A percentile compares a stretch with the other conserved stretches of the same genome.
Evolutionary conservation across 768 basidiomycete species (phyloP).

Genomic region (Trametes maxima): DNA sequence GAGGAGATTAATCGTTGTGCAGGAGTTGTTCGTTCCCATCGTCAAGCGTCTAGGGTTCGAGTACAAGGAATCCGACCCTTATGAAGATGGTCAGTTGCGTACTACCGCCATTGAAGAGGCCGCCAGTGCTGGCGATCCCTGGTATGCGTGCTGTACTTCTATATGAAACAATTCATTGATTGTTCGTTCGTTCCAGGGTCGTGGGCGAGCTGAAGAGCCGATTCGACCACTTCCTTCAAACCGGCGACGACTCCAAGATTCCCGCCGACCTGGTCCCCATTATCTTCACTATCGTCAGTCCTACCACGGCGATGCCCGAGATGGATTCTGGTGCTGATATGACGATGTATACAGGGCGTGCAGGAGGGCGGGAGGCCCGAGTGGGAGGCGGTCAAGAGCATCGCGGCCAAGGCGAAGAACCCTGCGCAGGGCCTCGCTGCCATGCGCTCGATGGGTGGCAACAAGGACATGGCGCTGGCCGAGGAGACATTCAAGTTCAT

Average conservation of each 20-base stretch:
- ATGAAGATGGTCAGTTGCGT: slow-evolving; percentile 71
- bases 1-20: neutral
- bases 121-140: slow-evolving; percentile 46
- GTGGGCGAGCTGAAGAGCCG: slow-evolving; percentile 69
- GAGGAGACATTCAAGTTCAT: slow-evolving; percentile 47
- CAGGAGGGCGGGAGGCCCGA: slow-evolving; percentile 73
- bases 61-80: slow-evolving; percentile 62
- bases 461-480: slow-evolving; percentile 42
- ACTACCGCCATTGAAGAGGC: slow-evolving; percentile 69
- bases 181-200: slow-evolving; percentile 52
- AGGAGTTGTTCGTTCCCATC: slow-evolving; percentile 74
- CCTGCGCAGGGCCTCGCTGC: slow-evolving; percentile 73
- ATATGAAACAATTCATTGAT: neutral
- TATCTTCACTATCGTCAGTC: slow-evolving; percentile 44
- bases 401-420: slow-evolving; percentile 73
- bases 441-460: slow-evolving; percentile 51
- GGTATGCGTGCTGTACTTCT: slow-evolving; percentile 29
- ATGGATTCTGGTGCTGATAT: no score
- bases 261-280: slow-evolving; percentile 75
- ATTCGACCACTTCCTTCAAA: slow-evolving; percentile 71
- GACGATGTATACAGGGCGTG: slow-evolving; percentile 52
- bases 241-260: slow-evolving; percentile 74
- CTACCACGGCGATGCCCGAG: no score
- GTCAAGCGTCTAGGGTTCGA: slow-evolving; percentile 81
- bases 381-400: slow-evolving; percentile 68